phyloP scores from a whole-genome alignment of 2,329 filamentous ascomycete genomes.

The Stagonosporopsis rhizophila region DNA sequence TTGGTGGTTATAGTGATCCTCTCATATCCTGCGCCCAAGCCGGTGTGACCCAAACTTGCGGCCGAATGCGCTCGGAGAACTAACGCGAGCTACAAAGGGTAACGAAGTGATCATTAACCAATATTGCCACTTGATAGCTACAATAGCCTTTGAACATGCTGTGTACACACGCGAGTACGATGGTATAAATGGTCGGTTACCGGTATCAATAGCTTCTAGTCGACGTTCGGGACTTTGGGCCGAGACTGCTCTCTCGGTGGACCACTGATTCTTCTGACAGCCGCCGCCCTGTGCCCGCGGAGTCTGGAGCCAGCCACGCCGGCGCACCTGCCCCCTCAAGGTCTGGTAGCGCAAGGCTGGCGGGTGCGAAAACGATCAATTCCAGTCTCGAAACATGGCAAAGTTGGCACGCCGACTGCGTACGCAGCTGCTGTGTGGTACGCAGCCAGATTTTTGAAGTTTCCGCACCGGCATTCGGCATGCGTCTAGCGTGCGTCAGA shows the following conservation, averaged over 20 bases:
- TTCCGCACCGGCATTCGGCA: conserved; percentile 2
- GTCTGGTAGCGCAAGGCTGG: conserved; percentile 3
- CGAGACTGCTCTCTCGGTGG: conserved; percentile 9
- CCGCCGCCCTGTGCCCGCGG: conserved; percentile 5
- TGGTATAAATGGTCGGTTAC: no score
- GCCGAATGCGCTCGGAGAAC: not conserved
- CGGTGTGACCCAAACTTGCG: not conserved
- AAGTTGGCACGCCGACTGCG: not conserved
- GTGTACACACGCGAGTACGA: no score
- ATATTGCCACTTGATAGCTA: not conserved
- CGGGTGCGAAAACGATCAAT: not conserved
- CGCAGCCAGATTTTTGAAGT: conserved; percentile 1
- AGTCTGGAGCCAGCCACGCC: conserved; percentile 12
- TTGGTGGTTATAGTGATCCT: not conserved
- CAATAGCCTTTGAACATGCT: no score
- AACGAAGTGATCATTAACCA: not conserved
- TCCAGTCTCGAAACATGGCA: conserved; percentile 6
- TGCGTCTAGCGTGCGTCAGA: not conserved
- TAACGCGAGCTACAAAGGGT: not conserved
- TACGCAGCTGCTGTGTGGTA: not conserved
- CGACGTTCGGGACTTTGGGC: not conserved
- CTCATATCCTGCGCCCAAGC: not conserved
- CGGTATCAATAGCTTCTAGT: not conserved
- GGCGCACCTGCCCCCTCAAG: conserved; percentile 1
- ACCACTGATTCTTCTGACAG: conserved; percentile 8